Percentiles rank a stretch among this genome's conserved stretches.
Conservation (phyloP, 805 yeast genomes). For the Hanseniaspora singularis region DNA sequence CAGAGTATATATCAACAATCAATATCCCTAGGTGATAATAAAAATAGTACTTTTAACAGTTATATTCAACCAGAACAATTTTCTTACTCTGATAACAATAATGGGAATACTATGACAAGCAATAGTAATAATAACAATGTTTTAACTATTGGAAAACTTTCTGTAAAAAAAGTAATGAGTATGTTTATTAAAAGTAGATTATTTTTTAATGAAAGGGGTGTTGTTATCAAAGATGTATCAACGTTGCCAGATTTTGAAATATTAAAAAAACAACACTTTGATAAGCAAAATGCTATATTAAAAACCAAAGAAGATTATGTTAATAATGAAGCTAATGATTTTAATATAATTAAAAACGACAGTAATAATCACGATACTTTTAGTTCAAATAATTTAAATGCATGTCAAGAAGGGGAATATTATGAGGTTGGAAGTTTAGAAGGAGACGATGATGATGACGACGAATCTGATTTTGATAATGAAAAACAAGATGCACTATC, state of each 20-base stretch:
- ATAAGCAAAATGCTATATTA: neutral
- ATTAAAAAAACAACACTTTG: slow-evolving; percentile 8
- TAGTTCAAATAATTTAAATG: no score
- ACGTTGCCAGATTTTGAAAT: slow-evolving; percentile 10
- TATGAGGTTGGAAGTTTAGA: neutral
- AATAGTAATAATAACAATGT: neutral
- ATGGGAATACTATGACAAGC: neutral
- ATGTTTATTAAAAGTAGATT: slow-evolving; percentile 14
- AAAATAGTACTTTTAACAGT: neutral
- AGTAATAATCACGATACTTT: no score
- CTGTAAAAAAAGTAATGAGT: slow-evolving; percentile 6
- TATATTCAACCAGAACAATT: slow-evolving; percentile 3
- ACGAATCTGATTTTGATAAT: neutral
- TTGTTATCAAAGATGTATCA: slow-evolving; percentile 12
- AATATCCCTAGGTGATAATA: no score
- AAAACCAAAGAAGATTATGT: neutral
- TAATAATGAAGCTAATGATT: neutral
- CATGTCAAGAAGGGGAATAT: no score
- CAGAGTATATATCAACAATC: no score
- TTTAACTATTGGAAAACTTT: slow-evolving; percentile 10
- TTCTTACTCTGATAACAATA: neutral
- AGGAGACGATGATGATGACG: slow-evolving; percentile 11
- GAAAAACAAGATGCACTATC: slow-evolving; percentile 25
- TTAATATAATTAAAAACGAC: no score
- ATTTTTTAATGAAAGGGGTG: slow-evolving; percentile 11